Evolutionary conservation across 169 alveolate species (phyloP).

Genomic region (Amoebophrya sp.): DNA sequence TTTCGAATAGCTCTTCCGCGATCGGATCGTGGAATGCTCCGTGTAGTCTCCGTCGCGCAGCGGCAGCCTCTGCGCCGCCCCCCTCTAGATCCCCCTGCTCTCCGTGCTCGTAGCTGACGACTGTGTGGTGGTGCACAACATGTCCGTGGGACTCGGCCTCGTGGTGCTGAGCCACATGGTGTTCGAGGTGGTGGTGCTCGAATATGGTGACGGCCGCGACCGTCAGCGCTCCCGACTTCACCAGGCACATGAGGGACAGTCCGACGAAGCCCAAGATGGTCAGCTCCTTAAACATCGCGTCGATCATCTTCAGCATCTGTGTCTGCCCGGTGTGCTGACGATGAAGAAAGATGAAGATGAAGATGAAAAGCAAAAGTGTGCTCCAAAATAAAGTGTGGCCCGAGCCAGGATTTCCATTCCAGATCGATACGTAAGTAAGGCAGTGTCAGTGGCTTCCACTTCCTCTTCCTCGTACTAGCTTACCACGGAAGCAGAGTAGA

Average conservation of each 20-base stretch:
- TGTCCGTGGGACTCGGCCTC: not conserved
- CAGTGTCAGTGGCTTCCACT: too few species aligned
- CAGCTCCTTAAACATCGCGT: not conserved
- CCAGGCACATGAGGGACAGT: not conserved
- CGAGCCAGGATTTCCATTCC: too few species aligned
- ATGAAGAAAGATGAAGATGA: too few species aligned
- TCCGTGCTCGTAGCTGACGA: not conserved
- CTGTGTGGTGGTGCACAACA: not conserved
- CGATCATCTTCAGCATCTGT: not conserved
- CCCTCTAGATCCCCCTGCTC: too few species aligned
- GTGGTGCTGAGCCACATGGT: not conserved
- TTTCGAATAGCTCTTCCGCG: not conserved
- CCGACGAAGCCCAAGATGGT: not conserved
- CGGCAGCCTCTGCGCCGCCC: too few species aligned
- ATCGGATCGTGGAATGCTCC: not conserved
- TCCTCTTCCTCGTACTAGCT: too few species aligned
- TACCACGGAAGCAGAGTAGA: too few species aligned
- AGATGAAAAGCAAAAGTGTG: too few species aligned
- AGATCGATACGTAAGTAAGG: too few species aligned
- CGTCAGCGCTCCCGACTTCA: not conserved
- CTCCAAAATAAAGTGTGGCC: too few species aligned
- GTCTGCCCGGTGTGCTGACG: constrained; percentile 3
- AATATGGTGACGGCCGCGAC: not conserved
- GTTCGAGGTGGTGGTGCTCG: not conserved
- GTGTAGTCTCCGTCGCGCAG: not conserved